Evolutionary conservation across 495 filamentous ascomycete species (phyloP), one percentile per base, ranked within the genome.

Genomic region (Penicillium atrosanguineum): DNA sequence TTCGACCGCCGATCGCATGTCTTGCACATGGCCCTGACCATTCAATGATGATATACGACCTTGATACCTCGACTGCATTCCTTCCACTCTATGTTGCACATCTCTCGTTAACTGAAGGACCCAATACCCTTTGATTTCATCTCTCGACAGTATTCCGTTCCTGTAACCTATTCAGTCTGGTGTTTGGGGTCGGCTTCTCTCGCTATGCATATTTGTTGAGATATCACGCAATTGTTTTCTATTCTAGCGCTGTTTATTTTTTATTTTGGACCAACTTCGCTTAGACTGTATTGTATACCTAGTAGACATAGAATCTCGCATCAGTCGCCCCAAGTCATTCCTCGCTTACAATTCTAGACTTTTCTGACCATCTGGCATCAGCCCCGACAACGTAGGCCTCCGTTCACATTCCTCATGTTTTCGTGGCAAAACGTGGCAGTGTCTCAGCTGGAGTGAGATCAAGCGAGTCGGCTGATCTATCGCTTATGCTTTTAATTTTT

Each of bases 1-100:
- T 50, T 14, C 48, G 3, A 34, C 2, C 44, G 50, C 19, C 64
- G 23, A 59, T 38, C 25, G 21, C 21, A 41, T 43, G 44, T 34
- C 19, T 44, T 55, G 18, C 25, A 23, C 11, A 38, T 38, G 23
- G 20, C 20, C 23, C 12, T 41, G 39, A 25, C 16, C 20, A 20
- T 16, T 45, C 26, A 20, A 47, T 18, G 42, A 66, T 49, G 60
- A 56, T 63, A 46, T 59, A 66, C 52, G 63, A 66, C 52, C 46
- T 49, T 57, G 56, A 65, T 60, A 56, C 60, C 62, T 60, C 45
- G 31, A 36, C 50, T 34, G 48, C 56, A 51, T 55, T 34, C 55
- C 14, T 45, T 48, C 36, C 31, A 12, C 31, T 15, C 31, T 14
- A 12, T 14, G 31, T 14, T 14, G 31, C 31, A 34, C 31, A 34